Base-by-base conservation (phyloP, 805 yeast species). In the Pichia occidentalis region DNA sequence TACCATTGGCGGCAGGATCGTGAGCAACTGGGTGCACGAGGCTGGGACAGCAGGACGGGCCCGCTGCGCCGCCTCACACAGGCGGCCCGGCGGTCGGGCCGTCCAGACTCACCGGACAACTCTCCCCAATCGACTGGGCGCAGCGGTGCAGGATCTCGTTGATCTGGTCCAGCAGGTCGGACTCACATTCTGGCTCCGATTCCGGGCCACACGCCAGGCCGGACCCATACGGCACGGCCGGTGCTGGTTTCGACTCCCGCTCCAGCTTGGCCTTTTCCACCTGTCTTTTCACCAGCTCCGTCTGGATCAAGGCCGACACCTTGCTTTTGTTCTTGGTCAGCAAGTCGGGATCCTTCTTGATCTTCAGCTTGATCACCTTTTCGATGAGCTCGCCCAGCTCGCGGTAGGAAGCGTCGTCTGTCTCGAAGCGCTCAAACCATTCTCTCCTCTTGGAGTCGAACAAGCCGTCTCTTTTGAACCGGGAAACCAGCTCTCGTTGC, bases 261-360 rank as follows among this genome's bases (percentile, higher is more conserved):
- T 11, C 21, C 13, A 13, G 32, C 20, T n/a, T 21, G 11, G 32
- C 34, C 24, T 12, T 33, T 16, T 37, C 39, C 10, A 41, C 37
- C 22, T 45, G 52, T 11, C 49, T 40, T 29, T 51, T 53, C 37
- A 70, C 61, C 32, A 73, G 63, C 24, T 68, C 70, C 2, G 77
- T 74, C 46, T 73, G 77, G 2, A 73, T 67, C 41, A 73, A 51
- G 0, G 78, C 78, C 0, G 68, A 70, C 50, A 70, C 59, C 33
- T 65, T 70, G 3, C 76, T 77, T 37, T 63, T 68, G 52, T 72
- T 73, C 48, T 70, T 54, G 1, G 62, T 52, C 16, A 73, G 51
- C 13, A 73, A 62, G 14, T 63, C 53, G 1, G 77, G 77, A 45
- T 73, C 75, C 24, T 64, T 57, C 32, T 63, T 59, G 18, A 72